Evolutionary conservation across 257 asterid species (phyloP).

Genomic region (Haberlea rhodopensis): DNA sequence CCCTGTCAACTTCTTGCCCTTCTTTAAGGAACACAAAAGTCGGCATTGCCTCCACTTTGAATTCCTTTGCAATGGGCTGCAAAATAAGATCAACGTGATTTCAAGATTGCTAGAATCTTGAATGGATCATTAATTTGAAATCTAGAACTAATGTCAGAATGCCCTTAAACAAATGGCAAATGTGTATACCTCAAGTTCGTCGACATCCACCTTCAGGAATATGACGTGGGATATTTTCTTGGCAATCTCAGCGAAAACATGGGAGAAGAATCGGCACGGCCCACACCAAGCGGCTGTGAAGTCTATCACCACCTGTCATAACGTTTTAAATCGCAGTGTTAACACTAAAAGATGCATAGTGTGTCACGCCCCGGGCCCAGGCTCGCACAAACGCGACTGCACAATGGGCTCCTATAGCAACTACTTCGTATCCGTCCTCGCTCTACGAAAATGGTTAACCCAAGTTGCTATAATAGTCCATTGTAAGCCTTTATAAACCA

Average conservation of each 20-base stretch:
- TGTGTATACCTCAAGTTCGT: background rate
- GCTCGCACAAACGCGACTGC: too few relatives aligned
- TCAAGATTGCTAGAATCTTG: background rate
- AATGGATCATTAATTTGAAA: background rate
- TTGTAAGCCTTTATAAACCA: too few relatives aligned
- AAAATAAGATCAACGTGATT: background rate
- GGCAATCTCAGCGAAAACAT: conserved; percentile 5
- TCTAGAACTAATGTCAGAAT: background rate
- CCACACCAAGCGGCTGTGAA: background rate
- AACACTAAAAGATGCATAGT: background rate
- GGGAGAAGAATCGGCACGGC: background rate
- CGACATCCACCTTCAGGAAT: conserved; percentile 13
- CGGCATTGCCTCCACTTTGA: conserved; percentile 35
- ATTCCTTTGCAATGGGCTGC: conserved; percentile 30
- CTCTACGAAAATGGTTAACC: too few relatives aligned
- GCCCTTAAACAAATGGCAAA: background rate
- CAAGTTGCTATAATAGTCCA: too few relatives aligned
- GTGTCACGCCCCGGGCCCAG: too few relatives aligned
- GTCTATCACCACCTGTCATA: background rate
- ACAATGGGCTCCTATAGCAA: too few relatives aligned
- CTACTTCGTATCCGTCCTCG: too few relatives aligned
- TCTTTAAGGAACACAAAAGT: conserved; percentile 36
- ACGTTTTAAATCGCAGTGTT: background rate
- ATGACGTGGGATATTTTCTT: conserved; percentile 7
- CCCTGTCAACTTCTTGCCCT: conserved; percentile 28